Base-by-base conservation (phyloP, 257 asterid species). In the Parsonsia alboflavescens region DNA sequence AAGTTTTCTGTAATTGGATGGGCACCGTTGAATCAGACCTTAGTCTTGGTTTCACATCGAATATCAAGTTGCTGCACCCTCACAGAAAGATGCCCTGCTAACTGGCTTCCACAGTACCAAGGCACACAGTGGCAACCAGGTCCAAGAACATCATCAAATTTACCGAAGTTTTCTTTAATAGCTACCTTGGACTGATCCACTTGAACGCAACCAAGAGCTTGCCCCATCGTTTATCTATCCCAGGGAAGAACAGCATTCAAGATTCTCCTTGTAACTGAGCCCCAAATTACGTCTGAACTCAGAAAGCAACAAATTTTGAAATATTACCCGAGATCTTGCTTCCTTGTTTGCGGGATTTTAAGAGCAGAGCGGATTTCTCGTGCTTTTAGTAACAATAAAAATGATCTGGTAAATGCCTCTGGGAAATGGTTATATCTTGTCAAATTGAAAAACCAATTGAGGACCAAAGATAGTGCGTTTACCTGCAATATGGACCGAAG, bases 111-210 rank as follows among this genome's bases (percentile, higher is more conserved):
- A 10, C 64, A 5, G 39, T 79, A 81, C 79, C 84, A 81, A 0
- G 84, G 82, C 84, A 81, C 64, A 59, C 78, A 81, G 76, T 81
- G 84, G 49, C 81, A 64, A 15, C 79, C 82, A 7, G 84, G 82
- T 28, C 66, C 41, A 77, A 81, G 72, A 45, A 77, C 81, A 50
- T 42, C 76, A 45, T 63, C 63, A 63, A 72, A 80, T 52, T 73
- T 80, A 36, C 84, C 84, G 5, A 62, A 73, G 16, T 76, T 68
- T 77, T 81, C 81, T 68, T 77, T 77, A 13, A 81, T 70, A 15
- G 81, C 79, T 2, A 73, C 68, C 9, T 68, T 81, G 21, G 84
- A 77, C 62, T 81, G 79, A 61, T 77, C 81, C 73, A 81, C 81
- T 63, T 76, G 81, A 73, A 81, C 45, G 50, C 84, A 81, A 61